These are phyloP conservation scores for Pilatotrama ljubarskyi DNA, from an alignment of 768 basidiomycete species.

Conservation along the genomic window DNA sequence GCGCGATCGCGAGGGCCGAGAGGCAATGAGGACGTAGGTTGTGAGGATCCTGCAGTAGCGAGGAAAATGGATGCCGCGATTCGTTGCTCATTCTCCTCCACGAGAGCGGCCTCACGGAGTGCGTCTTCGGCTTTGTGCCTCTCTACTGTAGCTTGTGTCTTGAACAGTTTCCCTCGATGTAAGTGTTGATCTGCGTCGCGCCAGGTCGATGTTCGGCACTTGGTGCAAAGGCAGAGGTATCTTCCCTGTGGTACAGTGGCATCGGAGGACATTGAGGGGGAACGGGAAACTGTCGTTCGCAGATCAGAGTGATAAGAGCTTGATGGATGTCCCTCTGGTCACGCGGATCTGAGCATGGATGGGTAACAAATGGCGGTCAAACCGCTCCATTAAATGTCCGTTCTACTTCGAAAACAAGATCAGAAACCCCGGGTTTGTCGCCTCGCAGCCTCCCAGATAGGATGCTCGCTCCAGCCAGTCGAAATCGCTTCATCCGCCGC, in stretches of 20 bases:
- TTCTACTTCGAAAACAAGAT: too few species aligned
- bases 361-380: too few species aligned
- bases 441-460: too few species aligned
- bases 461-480: too few species aligned
- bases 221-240: background rate
- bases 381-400: too few species aligned
- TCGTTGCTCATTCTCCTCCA: background rate
- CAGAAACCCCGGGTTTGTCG: too few species aligned
- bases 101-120: background rate
- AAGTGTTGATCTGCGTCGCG: background rate
- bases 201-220: background rate
- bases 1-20: background rate
- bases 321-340: too few species aligned
- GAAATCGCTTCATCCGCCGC: too few species aligned
- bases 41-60: background rate
- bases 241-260: background rate
- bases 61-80: background rate
- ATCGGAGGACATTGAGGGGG: too few species aligned
- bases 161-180: background rate
- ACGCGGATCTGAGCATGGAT: too few species aligned
- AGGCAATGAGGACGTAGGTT: background rate
- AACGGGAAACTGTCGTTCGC: too few species aligned
- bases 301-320: too few species aligned
- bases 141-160: background rate
- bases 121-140: background rate